phyloP scores from a whole-genome alignment of 75 land plant species.

The Azolla pinnata region DNA sequence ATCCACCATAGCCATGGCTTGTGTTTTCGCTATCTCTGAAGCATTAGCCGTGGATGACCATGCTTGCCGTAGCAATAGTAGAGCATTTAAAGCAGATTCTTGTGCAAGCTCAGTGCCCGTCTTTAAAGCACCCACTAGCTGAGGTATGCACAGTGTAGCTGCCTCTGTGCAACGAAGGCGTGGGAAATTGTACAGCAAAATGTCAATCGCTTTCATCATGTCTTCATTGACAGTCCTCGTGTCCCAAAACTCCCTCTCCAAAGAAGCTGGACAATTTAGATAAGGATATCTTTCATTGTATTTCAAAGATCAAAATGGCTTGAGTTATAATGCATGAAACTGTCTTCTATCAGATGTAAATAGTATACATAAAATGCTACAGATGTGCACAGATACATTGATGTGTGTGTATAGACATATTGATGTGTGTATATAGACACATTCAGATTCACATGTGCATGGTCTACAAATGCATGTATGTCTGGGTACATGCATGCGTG shows the following conservation, averaged over 20 bases:
- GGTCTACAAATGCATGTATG: no score
- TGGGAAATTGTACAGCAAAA: slow-evolving; percentile 80
- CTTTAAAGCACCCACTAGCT: slow-evolving; percentile 78
- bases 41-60: slow-evolving; percentile 73
- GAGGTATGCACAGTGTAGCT: slow-evolving; percentile 82
- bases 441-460: no score
- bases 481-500: no score
- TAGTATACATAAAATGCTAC: no score
- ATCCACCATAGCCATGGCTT: slow-evolving; percentile 91
- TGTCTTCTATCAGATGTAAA: no score
- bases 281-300: no score
- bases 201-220: slow-evolving; percentile 69
- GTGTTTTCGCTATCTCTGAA: slow-evolving; percentile 87
- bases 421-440: no score
- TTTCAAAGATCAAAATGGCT: no score
- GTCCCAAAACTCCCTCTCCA: slow-evolving; percentile 95
- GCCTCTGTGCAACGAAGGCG: slow-evolving; percentile 90
- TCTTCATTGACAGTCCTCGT: slow-evolving; percentile 86
- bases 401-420: no score
- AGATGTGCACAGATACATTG: no score
- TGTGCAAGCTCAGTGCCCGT: slow-evolving; percentile 87
- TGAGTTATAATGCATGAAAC: no score
- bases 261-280: no score
- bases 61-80: slow-evolving; percentile 75
- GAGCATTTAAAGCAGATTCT: slow-evolving; percentile 86